phyloP scores from a whole-genome alignment of 352 stramenopile genomes.

The Thraustotheca clavata region DNA sequence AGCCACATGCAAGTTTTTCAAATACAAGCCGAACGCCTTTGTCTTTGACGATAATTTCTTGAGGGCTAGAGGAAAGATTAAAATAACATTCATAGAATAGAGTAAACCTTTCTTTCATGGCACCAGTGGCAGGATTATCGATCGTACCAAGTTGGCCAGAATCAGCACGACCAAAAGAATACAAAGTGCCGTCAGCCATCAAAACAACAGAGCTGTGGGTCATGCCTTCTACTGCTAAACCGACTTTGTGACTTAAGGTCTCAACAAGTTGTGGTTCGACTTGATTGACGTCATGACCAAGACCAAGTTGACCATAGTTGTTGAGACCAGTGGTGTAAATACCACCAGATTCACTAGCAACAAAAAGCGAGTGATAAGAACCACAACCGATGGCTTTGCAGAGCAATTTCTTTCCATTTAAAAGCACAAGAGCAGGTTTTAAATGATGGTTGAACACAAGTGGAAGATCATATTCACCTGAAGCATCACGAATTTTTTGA shows the following conservation, averaged over 20 bases:
- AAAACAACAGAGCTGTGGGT: slow-evolving; percentile 90
- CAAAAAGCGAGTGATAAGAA: slow-evolving; percentile 82
- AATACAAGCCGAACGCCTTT: slow-evolving; percentile 30
- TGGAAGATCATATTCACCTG: slow-evolving; percentile 61
- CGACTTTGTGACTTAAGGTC: slow-evolving; percentile 49
- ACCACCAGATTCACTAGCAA: slow-evolving; percentile 48
- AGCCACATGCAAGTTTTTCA: slow-evolving; percentile 56
- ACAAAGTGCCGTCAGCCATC: slow-evolving; percentile 81
- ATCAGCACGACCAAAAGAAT: slow-evolving; percentile 89
- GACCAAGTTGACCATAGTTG: slow-evolving; percentile 96
- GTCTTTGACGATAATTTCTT: slow-evolving; percentile 48
- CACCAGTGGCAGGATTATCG: slow-evolving; percentile 56
- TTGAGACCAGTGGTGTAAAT: slow-evolving; percentile 93
- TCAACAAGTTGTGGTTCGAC: slow-evolving; percentile 64
- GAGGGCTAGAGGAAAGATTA: slow-evolving; percentile 25
- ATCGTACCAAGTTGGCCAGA: slow-evolving; percentile 89
- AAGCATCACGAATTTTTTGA: slow-evolving; percentile 50
- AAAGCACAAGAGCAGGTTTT: slow-evolving; percentile 53
- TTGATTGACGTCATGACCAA: slow-evolving; percentile 78
- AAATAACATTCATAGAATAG: not conserved
- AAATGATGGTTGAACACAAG: slow-evolving; percentile 79
- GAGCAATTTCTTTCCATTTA: slow-evolving; percentile 37
- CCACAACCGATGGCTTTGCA: slow-evolving; percentile 83
- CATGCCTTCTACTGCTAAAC: slow-evolving; percentile 78
- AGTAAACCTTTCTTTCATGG: slow-evolving; percentile 59